phyloP scores from a whole-genome alignment of 2,329 filamentous ascomycete species.

The Exophiala viscosa region DNA sequence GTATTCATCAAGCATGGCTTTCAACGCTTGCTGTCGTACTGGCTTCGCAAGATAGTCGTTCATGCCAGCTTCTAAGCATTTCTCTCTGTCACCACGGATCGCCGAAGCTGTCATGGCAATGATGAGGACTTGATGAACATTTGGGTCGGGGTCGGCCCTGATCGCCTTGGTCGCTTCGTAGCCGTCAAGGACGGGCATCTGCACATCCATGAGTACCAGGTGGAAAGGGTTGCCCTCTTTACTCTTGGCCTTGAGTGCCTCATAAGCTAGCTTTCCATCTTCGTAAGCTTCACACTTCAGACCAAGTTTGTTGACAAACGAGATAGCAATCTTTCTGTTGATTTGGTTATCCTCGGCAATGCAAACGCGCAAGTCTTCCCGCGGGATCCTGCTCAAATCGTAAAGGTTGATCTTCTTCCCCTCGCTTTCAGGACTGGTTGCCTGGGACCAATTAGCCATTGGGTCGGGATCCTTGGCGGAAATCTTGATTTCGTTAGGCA shows the following conservation, averaged over 20 bases:
- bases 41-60: constrained; percentile 96
- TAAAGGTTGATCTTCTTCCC: constrained; percentile 50
- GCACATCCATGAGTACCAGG: constrained; percentile 48
- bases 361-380: constrained; percentile 77
- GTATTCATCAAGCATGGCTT: constrained; percentile 73
- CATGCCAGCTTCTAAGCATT: constrained; percentile 94
- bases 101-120: constrained; percentile 97
- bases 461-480: constrained; percentile 47
- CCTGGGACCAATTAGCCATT: constrained; percentile 55
- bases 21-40: constrained; percentile 82
- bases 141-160: constrained; percentile 63
- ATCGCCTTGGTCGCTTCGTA: constrained; percentile 49
- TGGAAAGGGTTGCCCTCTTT: constrained; percentile 39
- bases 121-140: constrained; percentile 78
- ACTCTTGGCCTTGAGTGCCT: constrained; percentile 32
- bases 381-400: constrained; percentile 69
- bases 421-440: constrained; percentile 39
- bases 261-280: constrained; percentile 62
- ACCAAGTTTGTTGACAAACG: constrained; percentile 57
- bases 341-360: constrained; percentile 75
- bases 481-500: constrained; percentile 46
- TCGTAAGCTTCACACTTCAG: constrained; percentile 86
- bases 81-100: constrained; percentile 90
- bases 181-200: constrained; percentile 49
- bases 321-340: constrained; percentile 44